Evolutionary conservation across 345 rosid genomes (phyloP).

Genomic region (Gossypium thurberi): DNA sequence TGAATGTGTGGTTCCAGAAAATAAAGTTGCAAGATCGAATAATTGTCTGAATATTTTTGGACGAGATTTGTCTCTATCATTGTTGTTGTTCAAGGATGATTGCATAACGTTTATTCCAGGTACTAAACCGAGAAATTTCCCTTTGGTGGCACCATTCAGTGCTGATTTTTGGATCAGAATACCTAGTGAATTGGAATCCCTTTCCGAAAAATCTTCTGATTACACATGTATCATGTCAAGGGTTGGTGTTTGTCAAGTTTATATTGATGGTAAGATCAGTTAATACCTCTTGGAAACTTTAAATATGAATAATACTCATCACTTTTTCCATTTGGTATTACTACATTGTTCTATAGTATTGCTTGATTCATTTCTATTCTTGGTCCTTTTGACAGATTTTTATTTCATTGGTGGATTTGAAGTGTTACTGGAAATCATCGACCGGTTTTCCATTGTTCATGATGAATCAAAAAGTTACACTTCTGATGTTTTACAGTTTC

Average conservation of each 20-base stretch:
- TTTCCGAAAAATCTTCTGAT: constrained; percentile 25
- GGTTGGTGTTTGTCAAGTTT: constrained; percentile 46
- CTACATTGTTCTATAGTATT: constrained; percentile 9
- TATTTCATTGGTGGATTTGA: constrained; percentile 43
- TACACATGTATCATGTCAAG: constrained; percentile 58
- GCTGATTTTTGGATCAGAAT: constrained; percentile 79
- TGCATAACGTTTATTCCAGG: constrained; percentile 26
- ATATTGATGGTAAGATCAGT: constrained; percentile 56
- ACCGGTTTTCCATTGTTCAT: constrained; percentile 49
- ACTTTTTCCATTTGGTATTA: neutral
- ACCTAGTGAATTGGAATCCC: constrained; percentile 37
- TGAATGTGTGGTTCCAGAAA: constrained; percentile 42
- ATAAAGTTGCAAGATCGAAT: constrained; percentile 35
- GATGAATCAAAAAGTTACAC: constrained; percentile 50
- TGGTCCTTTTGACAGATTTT: constrained; percentile 43
- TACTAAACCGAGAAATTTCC: constrained; percentile 23
- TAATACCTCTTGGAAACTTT: constrained; percentile 12
- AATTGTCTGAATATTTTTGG: constrained; percentile 65
- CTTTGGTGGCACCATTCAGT: constrained; percentile 44
- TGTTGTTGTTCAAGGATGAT: constrained; percentile 39
- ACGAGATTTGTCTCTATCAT: constrained; percentile 47
- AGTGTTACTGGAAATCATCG: constrained; percentile 48
- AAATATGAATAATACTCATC: neutral
- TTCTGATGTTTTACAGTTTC: constrained; percentile 51
- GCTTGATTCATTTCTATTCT: constrained; percentile 5